Base-by-base conservation (phyloP, 139 green algal species). In the Nannochloris sp. region DNA sequence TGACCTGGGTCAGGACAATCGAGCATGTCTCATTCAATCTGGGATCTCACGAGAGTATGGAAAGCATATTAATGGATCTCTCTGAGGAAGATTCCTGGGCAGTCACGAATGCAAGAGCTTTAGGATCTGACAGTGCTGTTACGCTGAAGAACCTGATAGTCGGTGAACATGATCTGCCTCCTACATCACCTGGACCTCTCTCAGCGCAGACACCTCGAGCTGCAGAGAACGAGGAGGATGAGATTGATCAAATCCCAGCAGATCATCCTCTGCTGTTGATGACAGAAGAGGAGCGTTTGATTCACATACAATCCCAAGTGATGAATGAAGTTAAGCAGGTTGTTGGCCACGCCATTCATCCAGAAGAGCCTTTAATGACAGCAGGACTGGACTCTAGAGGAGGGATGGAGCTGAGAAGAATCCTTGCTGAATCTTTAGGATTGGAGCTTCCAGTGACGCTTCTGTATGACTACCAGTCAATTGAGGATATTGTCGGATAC, bases 391-490 rank as follows among this genome's bases (percentile, higher is more conserved):
- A 96, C 67, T 90, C 80, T 9, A 70, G 95, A 21, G 83, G 82
- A 1, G 83, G 83, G 4, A 80, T 94, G 24, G 89, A 96, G 81
- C 74, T 96, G 44, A 72, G 84, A 29, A 86, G 85, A 57, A 61
- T 62, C 3, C 80, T 96, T n/a, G 84, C 90, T 16, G 71, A 79
- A 66, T 16, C 73, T 85, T 55, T 78, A 58, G 84, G 64, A 36
- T 3, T 84, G 46, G 37, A 77, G 25, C 74, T 95, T 51, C 87
- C 87, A 5, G 72, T 84, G 19, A 94, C 85, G 0, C 72, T 94
- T 64, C 70, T 95, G 68, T 95, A 95, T 60, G 87, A 95, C 78
- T 73, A 88, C 67, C 87, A 90, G 71, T 76, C 65, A 0, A 66
- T 88, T 15, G 36, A 56, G 1, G 82, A 75, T n/a, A 83, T 90